Base-by-base conservation (phyloP, 768 basidiomycete species). In the Hypholoma fasciculare region DNA sequence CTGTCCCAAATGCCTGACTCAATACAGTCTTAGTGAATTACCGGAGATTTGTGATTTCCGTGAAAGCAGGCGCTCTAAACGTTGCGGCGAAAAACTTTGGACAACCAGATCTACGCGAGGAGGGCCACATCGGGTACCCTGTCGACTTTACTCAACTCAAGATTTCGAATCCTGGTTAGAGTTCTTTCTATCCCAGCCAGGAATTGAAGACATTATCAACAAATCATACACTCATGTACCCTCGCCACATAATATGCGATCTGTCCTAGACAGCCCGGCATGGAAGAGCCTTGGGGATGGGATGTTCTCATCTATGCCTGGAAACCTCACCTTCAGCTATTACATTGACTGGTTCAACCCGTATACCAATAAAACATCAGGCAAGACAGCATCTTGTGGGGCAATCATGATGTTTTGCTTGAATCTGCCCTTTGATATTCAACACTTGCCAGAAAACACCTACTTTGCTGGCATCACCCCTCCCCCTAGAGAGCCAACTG, bases 341-440 rank as follows among this genome's bases (percentile, higher is more conserved):
- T 69, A 61, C 17, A 65, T 69, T n/a, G 69, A 71, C 44, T 71
- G 69, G 70, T 71, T 67, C 52, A 71, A 71, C 40, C 70, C 70
- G 8, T 61, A 67, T 36, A 59, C 60, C 36, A 71, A 71, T 57
- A 69, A 71, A 53, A 65, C 63, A 44, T 56, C 64, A 12, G 69
- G 68, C n/a, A 68, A 66, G 26, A 7, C 40, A 0, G 55, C 49
- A 2, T 64, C 63, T 1, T 60, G 56, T 20, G 63, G 63, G 3
- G 59, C 57, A 5, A 64, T 64, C 27, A 55, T 61, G 20, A 19
- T 64, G 23, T 61, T 56, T 44, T 64, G 63, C 34, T 50, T 64
- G 5, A 64, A 64, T 26, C 50, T 64, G 0, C 60, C 59, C 16
- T 9, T 49, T 26, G 54, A 64, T 26, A 9, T 64, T 8, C 63